phyloP scores from a whole-genome alignment of 2,329 filamentous ascomycete genomes.

The Tolypocladium ovalisporum region DNA sequence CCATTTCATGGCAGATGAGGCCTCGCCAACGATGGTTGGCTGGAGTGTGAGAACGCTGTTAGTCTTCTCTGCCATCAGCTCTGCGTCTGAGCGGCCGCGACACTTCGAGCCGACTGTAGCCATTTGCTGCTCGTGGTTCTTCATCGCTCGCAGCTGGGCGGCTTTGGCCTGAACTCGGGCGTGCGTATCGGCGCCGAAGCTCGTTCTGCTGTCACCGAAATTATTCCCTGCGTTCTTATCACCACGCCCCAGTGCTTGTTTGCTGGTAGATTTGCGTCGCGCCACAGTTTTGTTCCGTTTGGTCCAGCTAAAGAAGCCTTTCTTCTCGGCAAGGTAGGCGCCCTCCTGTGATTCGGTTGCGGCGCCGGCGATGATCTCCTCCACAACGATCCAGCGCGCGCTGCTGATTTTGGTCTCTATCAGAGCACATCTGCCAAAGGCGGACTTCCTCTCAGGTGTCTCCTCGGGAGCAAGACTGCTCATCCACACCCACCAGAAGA shows the following conservation, averaged over 20 bases:
- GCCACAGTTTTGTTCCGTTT: conserved; percentile 51
- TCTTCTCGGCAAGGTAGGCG: conserved; percentile 91
- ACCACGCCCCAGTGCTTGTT: conserved; percentile 39
- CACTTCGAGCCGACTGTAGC: conserved; percentile 29
- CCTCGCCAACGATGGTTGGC: conserved; percentile 72
- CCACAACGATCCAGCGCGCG: conserved; percentile 86
- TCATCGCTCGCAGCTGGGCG: conserved; percentile 64
- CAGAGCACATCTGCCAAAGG: conserved; percentile 87
- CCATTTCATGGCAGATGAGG: conserved; percentile 93
- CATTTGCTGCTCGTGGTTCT: conserved; percentile 45
- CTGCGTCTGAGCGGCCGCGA: conserved; percentile 45
- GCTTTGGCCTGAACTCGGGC: conserved; percentile 88
- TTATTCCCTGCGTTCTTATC: conserved; percentile 30
- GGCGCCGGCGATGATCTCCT: conserved; percentile 92
- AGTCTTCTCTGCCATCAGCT: conserved; percentile 58
- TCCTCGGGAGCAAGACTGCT: conserved; percentile 89
- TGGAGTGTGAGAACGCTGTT: conserved; percentile 85
- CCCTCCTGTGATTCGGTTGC: conserved; percentile 74
- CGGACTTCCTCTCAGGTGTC: conserved; percentile 72
- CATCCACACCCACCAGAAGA: conserved; percentile 99
- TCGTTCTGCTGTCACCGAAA: conserved; percentile 59
- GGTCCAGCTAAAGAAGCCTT: conserved; percentile 83
- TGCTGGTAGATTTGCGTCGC: conserved; percentile 61
- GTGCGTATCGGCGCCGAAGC: conserved; percentile 82
- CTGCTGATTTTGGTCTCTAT: conserved; percentile 76